phyloP scores from a whole-genome alignment of 805 yeast genomes.

The Candida sithepensis region DNA sequence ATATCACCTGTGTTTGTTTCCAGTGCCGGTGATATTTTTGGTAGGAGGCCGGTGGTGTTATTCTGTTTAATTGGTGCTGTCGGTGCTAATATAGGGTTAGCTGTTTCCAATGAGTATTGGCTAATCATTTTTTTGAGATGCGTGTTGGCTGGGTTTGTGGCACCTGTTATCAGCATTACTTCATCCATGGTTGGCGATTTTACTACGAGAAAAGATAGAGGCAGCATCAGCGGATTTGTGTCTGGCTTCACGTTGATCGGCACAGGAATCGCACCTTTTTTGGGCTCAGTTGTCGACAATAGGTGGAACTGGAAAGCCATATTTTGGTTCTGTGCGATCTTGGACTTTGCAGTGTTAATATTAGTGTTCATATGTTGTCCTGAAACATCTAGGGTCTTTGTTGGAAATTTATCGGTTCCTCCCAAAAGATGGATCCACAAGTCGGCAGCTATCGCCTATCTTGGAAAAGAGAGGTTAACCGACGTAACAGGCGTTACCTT shows the following conservation, averaged over 20 bases:
- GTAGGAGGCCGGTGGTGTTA: slow-evolving; percentile 67
- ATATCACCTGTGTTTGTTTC: slow-evolving; percentile 68
- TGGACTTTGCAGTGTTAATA: slow-evolving; percentile 45
- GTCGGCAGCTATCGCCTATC: slow-evolving; percentile 40
- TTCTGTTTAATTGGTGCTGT: slow-evolving; percentile 52
- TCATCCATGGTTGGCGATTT: slow-evolving; percentile 75
- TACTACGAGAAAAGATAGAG: slow-evolving; percentile 62
- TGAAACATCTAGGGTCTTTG: slow-evolving; percentile 69
- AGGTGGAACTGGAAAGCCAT: slow-evolving; percentile 69
- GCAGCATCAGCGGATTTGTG: slow-evolving; percentile 63
- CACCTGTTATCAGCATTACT: slow-evolving; percentile 69
- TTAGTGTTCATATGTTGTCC: slow-evolving; percentile 47
- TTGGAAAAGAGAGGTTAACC: slow-evolving; percentile 30
- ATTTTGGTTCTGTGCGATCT: slow-evolving; percentile 70
- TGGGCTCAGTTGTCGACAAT: slow-evolving; percentile 52
- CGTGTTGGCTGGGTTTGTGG: slow-evolving; percentile 73
- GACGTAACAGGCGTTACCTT: slow-evolving; percentile 26
- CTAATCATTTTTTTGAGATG: slow-evolving; percentile 64
- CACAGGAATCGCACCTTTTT: slow-evolving; percentile 74
- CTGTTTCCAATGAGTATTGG: slow-evolving; percentile 54
- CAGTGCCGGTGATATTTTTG: slow-evolving; percentile 62
- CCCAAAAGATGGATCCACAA: slow-evolving; percentile 44
- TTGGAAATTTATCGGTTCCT: slow-evolving; percentile 66
- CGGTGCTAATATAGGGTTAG: slow-evolving; percentile 64
- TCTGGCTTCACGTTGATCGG: slow-evolving; percentile 67